These are phyloP conservation scores for Friedmanniomyces simplex DNA, from an alignment of 495 filamentous ascomycete genomes.

Conservation along the genomic window DNA sequence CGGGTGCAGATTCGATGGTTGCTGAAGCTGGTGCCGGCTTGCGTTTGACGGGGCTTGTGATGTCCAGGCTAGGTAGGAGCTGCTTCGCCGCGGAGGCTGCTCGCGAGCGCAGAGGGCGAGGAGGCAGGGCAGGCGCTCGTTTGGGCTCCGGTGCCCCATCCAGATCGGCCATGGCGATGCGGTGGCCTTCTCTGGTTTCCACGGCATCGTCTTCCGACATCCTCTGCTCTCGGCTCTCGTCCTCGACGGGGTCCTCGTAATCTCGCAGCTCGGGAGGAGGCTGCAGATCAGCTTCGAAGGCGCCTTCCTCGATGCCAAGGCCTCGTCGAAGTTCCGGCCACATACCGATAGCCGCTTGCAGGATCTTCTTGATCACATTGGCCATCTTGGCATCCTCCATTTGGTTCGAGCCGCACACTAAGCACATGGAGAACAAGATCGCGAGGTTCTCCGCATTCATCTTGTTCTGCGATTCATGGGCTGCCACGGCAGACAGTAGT, in stretches of 20 bases:
- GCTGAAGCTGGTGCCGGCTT: slow-evolving; percentile 28
- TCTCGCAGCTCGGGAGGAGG: slow-evolving; percentile 25
- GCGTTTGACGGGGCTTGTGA: slow-evolving; percentile 9
- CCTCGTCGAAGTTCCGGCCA: slow-evolving; percentile 30
- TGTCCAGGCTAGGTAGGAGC: neutral
- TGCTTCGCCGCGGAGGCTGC: slow-evolving; percentile 1
- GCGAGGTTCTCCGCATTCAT: slow-evolving; percentile 44
- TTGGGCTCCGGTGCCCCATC: slow-evolving; percentile 17
- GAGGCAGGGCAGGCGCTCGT: slow-evolving; percentile 23
- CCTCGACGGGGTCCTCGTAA: slow-evolving; percentile 34
- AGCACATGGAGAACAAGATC: slow-evolving; percentile 40
- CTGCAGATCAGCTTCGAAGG: slow-evolving; percentile 24
- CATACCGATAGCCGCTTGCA: slow-evolving; percentile 33
- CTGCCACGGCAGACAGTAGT: slow-evolving; percentile 37
- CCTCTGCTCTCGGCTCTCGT: slow-evolving; percentile 5
- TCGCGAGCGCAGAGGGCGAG: slow-evolving; percentile 1
- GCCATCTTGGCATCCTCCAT: slow-evolving; percentile 40
- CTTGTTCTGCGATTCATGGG: slow-evolving; percentile 37
- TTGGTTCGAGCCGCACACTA: slow-evolving; percentile 35
- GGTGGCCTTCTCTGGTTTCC: slow-evolving; percentile 16
- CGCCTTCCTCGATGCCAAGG: slow-evolving; percentile 18
- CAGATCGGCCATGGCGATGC: slow-evolving; percentile 28
- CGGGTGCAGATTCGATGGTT: neutral
- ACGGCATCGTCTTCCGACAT: slow-evolving; percentile 1
- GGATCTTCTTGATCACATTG: slow-evolving; percentile 33